Percentiles rank a stretch among this genome's conserved stretches.
Evolutionary conservation across 176 grass and related monocot genomes (phyloP).

Genomic region (Puccinellia tenuiflora): DNA sequence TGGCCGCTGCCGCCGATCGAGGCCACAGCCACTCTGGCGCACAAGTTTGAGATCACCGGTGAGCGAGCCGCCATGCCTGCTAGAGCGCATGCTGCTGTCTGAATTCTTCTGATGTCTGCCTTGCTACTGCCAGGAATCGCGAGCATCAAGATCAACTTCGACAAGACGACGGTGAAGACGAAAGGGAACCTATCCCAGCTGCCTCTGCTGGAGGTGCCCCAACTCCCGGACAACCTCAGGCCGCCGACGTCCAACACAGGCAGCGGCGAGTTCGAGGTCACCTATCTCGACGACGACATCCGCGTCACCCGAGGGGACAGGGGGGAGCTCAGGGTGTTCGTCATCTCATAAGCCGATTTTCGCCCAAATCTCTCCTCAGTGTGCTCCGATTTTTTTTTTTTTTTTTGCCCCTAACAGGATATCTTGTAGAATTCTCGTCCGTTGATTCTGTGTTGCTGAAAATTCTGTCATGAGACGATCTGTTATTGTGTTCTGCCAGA

Average conservation of each 20-base stretch:
- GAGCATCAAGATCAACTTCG: constrained; percentile 69
- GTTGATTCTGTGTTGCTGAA: background rate
- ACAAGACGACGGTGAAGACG: constrained; percentile 87
- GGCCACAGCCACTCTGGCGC: constrained; percentile 62
- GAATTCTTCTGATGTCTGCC: background rate
- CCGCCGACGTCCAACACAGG: constrained; percentile 59
- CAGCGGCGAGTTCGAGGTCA: constrained; percentile 86
- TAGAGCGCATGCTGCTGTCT: background rate
- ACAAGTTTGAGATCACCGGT: constrained; percentile 86
- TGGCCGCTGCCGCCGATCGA: constrained; percentile 71
- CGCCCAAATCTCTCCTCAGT: background rate
- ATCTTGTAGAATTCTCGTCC: background rate
- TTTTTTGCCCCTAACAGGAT: background rate
- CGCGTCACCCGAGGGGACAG: constrained; percentile 79
- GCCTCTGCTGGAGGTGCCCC: constrained; percentile 75
- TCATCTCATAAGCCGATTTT: constrained; percentile 44
- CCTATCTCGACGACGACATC: constrained; percentile 71
- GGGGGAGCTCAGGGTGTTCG: constrained; percentile 89
- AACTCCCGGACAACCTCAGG: constrained; percentile 61
- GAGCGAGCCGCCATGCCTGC: constrained; percentile 22
- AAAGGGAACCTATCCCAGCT: constrained; percentile 69
- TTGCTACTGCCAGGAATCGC: constrained; percentile 33
- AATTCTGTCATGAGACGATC: background rate
- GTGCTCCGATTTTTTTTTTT: background rate
- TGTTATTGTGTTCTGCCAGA: background rate